Evolutionary conservation across 2,329 filamentous ascomycete genomes (phyloP), one percentile per base, ranked within the genome.

Genomic region (Fusarium staphyleae): DNA sequence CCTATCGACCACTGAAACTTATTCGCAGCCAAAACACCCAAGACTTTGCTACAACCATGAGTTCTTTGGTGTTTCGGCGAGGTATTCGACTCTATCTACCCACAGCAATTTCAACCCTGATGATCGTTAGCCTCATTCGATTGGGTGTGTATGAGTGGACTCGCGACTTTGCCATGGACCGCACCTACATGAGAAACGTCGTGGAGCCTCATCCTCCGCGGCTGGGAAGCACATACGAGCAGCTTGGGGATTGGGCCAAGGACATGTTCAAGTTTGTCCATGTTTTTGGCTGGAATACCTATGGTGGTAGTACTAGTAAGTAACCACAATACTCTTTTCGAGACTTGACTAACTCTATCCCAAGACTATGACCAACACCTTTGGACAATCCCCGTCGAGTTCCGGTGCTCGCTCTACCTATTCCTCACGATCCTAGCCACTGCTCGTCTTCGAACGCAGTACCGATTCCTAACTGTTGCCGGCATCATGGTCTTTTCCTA

Each of bases 381-480:
- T 18, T 87, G 84, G 84, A 86, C 84, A 5, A 86, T 87, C 35
- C 83, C 84, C 3, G 77, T 85, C 39, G 84, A 87, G 67, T 85
- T 83, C 63, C 76, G 80, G 53, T 82, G 79, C 67, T 84, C 81
- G 3, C 77, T 87, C 66, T 75, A 82, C 52, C 75, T 86, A 9
- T 86, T 86, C 67, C 69, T 85, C 7, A 74, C 77, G 11, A 69
- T 84, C 16, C 53, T 84, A 4, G 82, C 76, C 15, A 76, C 80
- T 9, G 79, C 79, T 5, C 74, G 79, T 19, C 66, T 84, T 26
- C 74, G 75, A 30, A 75, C 72, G 10, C 51, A 52, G 16, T 61
- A 77, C 36, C 74, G 84, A 15, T 71, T 80, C 24, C 55, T 75
- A 16, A 72, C 74, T n/a, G 63, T 85, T 11, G 66, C 61, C 13